These are phyloP conservation scores for Fusarium subglutinans DNA, from an alignment of 2,329 filamentous ascomycete genomes.

Conservation along the genomic window DNA sequence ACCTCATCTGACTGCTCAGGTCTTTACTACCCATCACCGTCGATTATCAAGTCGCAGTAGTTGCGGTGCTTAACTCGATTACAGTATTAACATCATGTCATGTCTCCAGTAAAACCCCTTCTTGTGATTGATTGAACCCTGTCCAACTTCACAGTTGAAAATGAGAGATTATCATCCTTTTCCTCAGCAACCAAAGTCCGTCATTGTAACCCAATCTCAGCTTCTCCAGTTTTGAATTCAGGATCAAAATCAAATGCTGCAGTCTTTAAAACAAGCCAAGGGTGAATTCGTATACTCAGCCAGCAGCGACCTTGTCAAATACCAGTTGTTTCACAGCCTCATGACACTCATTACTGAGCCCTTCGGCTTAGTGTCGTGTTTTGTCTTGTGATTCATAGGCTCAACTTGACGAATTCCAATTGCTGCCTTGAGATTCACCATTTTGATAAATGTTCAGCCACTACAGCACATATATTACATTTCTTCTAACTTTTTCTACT, in stretches of 20 bases:
- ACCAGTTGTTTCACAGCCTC: not conserved
- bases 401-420: conserved; percentile 16
- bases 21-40: not conserved
- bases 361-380: not conserved
- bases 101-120: conserved; percentile 5
- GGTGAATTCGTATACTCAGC: not conserved
- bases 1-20: not conserved
- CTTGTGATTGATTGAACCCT: not conserved
- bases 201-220: conserved; percentile 31
- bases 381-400: conserved; percentile 16
- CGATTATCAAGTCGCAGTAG: not conserved
- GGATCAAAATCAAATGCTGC: not conserved
- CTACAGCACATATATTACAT: conserved; percentile 36
- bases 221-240: not conserved
- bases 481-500: conserved; percentile 20
- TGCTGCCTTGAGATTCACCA: conserved; percentile 10
- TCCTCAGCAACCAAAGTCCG: conserved; percentile 12
- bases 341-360: conserved; percentile 9
- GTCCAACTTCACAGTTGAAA: not conserved
- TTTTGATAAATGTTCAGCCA: conserved; percentile 1
- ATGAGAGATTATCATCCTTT: conserved; percentile 14
- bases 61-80: not conserved
- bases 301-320: not conserved
- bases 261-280: not conserved
- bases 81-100: not conserved